Percentiles rank a stretch among this genome's conserved stretches.
These are phyloP conservation scores for Fusarium falciforme DNA, from an alignment of 2,329 filamentous ascomycete genomes.

Conservation along the genomic window DNA sequence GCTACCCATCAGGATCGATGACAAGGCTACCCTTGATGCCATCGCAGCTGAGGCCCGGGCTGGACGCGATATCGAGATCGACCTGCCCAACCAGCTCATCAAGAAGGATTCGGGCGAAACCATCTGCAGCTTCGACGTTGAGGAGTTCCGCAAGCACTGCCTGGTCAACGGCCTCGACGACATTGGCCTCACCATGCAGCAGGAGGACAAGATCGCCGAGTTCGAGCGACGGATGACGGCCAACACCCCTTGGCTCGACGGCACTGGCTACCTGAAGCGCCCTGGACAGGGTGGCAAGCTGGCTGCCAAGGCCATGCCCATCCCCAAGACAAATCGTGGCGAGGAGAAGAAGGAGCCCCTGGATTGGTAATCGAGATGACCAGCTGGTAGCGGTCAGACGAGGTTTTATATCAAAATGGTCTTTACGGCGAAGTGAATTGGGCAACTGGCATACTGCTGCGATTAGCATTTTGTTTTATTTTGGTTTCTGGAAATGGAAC, in stretches of 20 bases:
- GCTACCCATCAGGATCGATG: conserved; percentile 83
- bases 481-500: conserved; percentile 1
- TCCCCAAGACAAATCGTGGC: conserved; percentile 90
- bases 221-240: conserved; percentile 83
- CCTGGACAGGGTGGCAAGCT: conserved; percentile 66
- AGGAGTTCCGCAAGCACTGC: conserved; percentile 95
- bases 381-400: background rate
- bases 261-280: conserved; percentile 79
- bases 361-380: conserved; percentile 75
- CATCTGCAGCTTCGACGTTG: conserved; percentile 85
- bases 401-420: conserved; percentile 18
- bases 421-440: conserved; percentile 41
- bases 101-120: conserved; percentile 79
- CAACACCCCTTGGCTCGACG: conserved; percentile 92
- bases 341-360: conserved; percentile 86
- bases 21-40: conserved; percentile 72
- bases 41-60: conserved; percentile 83
- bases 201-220: conserved; percentile 85
- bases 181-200: conserved; percentile 93
- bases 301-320: conserved; percentile 70
- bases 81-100: conserved; percentile 86
- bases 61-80: conserved; percentile 87
- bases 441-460: conserved; percentile 30
- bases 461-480: conserved; percentile 36
- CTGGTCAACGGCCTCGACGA: conserved; percentile 94